Conservation (phyloP, 1,139 yeast species). For the Hansenula lynferdii region DNA sequence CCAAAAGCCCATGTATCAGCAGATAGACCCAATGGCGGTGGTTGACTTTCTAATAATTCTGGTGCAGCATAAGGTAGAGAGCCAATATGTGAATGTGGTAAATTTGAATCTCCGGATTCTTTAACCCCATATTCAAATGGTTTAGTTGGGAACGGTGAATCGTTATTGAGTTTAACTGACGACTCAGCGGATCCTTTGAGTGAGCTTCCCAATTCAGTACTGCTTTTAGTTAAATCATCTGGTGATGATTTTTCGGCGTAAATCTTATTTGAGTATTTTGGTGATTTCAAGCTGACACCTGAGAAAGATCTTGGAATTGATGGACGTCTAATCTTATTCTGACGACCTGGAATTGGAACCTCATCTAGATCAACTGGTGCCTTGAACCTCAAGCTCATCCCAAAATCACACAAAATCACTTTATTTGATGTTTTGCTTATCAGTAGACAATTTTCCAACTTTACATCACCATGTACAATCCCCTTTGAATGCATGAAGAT, state of each 20-base stretch:
- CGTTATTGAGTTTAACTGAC: too few species aligned
- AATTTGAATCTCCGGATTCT: conserved; percentile 9
- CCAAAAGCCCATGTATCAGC: conserved; percentile 94
- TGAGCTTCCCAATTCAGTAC: background rate
- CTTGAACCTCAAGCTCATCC: conserved; percentile 50
- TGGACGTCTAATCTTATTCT: conserved; percentile 20
- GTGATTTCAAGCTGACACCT: conserved; percentile 11
- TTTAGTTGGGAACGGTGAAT: background rate
- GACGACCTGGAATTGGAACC: conserved; percentile 5
- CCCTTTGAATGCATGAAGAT: conserved; percentile 67
- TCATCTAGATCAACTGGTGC: conserved; percentile 27
- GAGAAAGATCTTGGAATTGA: conserved; percentile 45
- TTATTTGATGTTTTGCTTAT: conserved; percentile 31
- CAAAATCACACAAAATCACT: conserved; percentile 77
- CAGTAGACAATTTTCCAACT: conserved; percentile 77
- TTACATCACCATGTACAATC: conserved; percentile 85
- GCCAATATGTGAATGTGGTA: conserved; percentile 73
- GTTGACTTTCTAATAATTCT: conserved; percentile 62
- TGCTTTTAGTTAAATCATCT: conserved; percentile 26
- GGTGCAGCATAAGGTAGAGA: conserved; percentile 93
- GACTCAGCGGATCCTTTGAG: too few species aligned
- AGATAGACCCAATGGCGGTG: conserved; percentile 65
- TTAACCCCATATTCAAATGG: conserved; percentile 6
- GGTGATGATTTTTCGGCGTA: conserved; percentile 19
- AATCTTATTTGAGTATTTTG: conserved; percentile 19